Evolutionary conservation across 768 basidiomycete genomes (phyloP), one percentile per base, ranked within the genome.

Genomic region (Macrolepiota dolichaula): DNA sequence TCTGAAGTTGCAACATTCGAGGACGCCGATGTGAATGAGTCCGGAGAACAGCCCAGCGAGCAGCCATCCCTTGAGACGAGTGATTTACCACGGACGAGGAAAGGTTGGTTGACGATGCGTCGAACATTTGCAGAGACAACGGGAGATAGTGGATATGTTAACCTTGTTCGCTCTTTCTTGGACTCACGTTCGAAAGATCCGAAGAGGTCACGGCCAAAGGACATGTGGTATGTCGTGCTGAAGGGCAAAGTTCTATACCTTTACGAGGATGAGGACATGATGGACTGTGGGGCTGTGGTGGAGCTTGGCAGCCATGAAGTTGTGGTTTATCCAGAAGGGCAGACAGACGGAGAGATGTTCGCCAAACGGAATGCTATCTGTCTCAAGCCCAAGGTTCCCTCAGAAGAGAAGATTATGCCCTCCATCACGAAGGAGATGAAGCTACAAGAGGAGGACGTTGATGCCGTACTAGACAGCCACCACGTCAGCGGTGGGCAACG

Each of bases 241-340:
- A 98, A 98, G 79, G 92, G 91, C 47, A 89, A 86, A 68, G 87
- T 96, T 40, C 76, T 98, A 32, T 98, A 94, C 74, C 77, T 98
- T 22, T 98, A 97, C 75, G 94, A 96, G 73, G 92, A 96, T 73
- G 94, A 97, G 74, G 81, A 79, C 15, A 92, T 92, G 87, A 83
- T 83, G 56, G 96, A 98, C 66, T 95, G 93, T 74, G 89, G 89
- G 69, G 94, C 89, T 3, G 96, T 88, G n/a, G 82, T 98, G 47
- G 91, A 96, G 70, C 77, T 98, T 58, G 81, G 89, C 56, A 79
- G 86, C 15, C 90, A 94, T 71, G 83, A 89, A 55, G 89, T 96
- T 50, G 74, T 80, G 32, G 77, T 98, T 51, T 92, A 81, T 68
- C 90, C 91, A 22, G 87, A 89, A 65, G 86, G 84, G 4, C 77